Evolutionary conservation across 768 basidiomycete genomes (phyloP).

Genomic region (Lactifluus subvellereus): DNA sequence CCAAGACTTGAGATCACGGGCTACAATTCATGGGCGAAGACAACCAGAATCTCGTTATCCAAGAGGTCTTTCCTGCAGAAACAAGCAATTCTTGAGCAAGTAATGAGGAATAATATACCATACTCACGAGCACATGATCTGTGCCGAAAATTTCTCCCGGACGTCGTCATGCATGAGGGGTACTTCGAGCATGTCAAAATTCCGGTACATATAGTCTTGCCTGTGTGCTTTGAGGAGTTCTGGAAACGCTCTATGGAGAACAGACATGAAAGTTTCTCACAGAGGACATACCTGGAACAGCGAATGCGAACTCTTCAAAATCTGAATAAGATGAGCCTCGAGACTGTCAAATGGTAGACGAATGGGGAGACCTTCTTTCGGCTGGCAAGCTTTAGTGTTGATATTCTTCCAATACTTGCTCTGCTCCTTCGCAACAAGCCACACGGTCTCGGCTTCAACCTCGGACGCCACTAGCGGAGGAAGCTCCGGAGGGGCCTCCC

Average conservation of each 20-base stretch:
- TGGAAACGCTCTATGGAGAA: conserved; percentile 26
- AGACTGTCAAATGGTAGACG: not conserved
- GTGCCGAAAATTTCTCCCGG: conserved; percentile 68
- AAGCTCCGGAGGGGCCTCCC: conserved; percentile 76
- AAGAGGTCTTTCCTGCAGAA: conserved; percentile 64
- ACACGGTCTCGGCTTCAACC: conserved; percentile 82
- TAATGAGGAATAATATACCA: not conserved
- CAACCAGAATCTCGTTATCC: conserved; percentile 66
- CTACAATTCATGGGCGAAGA: conserved; percentile 95
- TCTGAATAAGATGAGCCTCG: conserved; percentile 36
- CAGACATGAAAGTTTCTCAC: not conserved
- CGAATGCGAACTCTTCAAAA: conserved; percentile 53
- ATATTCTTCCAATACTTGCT: conserved; percentile 89
- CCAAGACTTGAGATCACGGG: not conserved
- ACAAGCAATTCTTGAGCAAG: not conserved
- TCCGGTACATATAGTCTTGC: conserved; percentile 73
- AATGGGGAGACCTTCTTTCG: conserved; percentile 55
- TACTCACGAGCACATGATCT: conserved; percentile 86
- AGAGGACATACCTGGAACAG: conserved; percentile 53
- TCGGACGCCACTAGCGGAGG: conserved; percentile 70
- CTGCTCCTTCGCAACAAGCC: conserved; percentile 81
- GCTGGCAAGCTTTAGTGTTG: conserved; percentile 76
- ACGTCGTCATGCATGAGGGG: conserved; percentile 65
- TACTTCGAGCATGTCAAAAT: conserved; percentile 72
- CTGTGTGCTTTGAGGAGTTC: conserved; percentile 88